Base-by-base conservation (phyloP, 805 yeast species). In the Clavispora fructus region DNA sequence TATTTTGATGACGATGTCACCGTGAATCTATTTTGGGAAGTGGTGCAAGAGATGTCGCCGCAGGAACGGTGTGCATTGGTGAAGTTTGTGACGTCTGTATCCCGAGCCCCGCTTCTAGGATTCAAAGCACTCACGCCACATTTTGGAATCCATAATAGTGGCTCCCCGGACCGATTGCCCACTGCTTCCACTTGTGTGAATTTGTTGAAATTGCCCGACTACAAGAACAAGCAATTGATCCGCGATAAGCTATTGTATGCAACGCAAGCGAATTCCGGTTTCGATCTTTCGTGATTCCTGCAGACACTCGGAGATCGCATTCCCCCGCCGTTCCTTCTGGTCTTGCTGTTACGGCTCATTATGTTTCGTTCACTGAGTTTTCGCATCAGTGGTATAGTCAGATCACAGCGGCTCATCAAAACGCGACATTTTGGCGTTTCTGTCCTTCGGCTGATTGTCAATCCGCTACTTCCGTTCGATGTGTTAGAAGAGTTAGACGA, bases 111-210 rank as follows among this genome's bases (percentile, higher is more conserved):
- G 1, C 69, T 94, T 35, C 73, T 88, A 25, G 99, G 99, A 0
- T 92, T 94, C 60, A 73, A 77, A 40, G 55, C 57, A 12, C 52
- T 61, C 29, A 69, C 67, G 28, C 99, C 99, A 0, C 73, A 71
- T 45, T 89, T 94, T 64, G 96, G 96, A 1, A 84, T 94, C 40
- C 63, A 87, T 33, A 82, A 82, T 52, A 75, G 83, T 0, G 94
- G 92, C 0, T 51, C 63, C 13, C 52, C 58, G 2, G 72, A 71
- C 1, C 68, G 95, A 28, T 68, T 94, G 35, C 99, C 99, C 0
- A 88, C 97, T 0, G 86, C 98, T 0, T 82, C 97, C 0, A 94
- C 99, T 0, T 94, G 99, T 71, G 87, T 90, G 28, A 94, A 94
- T 59, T 65, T 94, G 47, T 69, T 94, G 50, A 90, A 85, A 58